These are phyloP conservation scores for Prunus dulcis DNA, from an alignment of 306 rosid genomes.

Conservation along the genomic window DNA sequence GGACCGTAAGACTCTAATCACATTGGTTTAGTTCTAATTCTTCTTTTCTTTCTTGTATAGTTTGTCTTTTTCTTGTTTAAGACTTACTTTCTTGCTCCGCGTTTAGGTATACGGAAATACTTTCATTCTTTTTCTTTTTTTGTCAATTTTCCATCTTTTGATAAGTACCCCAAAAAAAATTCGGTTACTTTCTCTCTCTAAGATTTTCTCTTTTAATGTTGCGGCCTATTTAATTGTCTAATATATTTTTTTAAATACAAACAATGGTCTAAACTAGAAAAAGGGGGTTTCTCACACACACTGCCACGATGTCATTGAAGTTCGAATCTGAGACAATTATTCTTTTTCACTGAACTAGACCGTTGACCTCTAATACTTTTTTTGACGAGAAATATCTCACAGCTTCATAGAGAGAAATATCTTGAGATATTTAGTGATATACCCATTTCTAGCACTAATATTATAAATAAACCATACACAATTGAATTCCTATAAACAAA, in stretches of 20 bases:
- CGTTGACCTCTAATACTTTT: too few relatives aligned
- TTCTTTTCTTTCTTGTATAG: background rate
- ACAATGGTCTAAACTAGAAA: accelerated
- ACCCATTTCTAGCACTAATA: too few relatives aligned
- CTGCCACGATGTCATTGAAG: accelerated
- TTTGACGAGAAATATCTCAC: background rate
- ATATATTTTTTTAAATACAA: background rate
- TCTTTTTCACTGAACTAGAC: too few relatives aligned
- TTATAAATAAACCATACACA: too few relatives aligned
- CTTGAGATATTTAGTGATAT: too few relatives aligned
- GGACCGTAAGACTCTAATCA: background rate
- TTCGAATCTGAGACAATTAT: too few relatives aligned
- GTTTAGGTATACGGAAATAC: background rate
- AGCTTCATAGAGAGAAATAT: background rate
- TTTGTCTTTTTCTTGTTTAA: background rate
- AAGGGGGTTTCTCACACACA: accelerated
- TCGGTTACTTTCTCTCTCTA: background rate
- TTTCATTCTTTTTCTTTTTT: background rate
- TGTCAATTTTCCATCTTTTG: too few relatives aligned
- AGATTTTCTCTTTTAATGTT: background rate
- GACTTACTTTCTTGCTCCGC: background rate
- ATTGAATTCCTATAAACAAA: too few relatives aligned
- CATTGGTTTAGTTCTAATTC: background rate
- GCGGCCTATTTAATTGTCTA: background rate
- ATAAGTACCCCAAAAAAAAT: too few relatives aligned